These are phyloP conservation scores for Candida pseudoviswanathii DNA, from an alignment of 1,139 yeast genomes.

Conservation along the genomic window DNA sequence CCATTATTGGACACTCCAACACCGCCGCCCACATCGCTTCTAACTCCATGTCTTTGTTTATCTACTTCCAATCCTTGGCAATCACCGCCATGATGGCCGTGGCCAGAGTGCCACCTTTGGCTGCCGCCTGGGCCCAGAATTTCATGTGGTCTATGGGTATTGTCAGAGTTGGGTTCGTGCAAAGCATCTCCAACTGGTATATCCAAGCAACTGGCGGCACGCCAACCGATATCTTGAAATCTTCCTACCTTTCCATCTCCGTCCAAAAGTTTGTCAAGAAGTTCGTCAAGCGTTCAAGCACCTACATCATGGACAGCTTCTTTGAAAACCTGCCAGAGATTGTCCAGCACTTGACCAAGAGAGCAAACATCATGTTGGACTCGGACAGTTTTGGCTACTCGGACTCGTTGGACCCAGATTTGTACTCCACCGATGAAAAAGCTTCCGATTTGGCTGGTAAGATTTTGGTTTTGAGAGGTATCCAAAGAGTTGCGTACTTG, in stretches of 20 bases:
- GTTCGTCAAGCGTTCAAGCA: constrained; percentile 20
- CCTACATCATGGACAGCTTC: constrained; percentile 16
- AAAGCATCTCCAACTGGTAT: constrained; percentile 88
- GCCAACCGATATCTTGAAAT: constrained; percentile 69
- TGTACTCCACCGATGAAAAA: constrained; percentile 76
- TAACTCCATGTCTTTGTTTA: constrained; percentile 87
- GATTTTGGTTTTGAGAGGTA: constrained; percentile 83
- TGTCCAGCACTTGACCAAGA: constrained; percentile 7
- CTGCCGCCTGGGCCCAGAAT: constrained; percentile 98
- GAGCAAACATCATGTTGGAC: constrained; percentile 29
- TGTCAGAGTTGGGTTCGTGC: constrained; percentile 79
- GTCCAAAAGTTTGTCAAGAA: constrained; percentile 51
- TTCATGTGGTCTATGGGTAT: constrained; percentile 97
- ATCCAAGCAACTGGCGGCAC: constrained; percentile 94
- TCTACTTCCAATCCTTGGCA: constrained; percentile 92
- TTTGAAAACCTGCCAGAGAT: constrained; percentile 14
- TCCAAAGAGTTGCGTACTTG: constrained; percentile 85
- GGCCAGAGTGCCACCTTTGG: constrained; percentile 89
- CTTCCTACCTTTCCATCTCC: constrained; percentile 65
- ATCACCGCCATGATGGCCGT: constrained; percentile 97
- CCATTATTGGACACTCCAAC: constrained; percentile 84
- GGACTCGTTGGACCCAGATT: constrained; percentile 49
- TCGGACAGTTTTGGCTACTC: constrained; percentile 45
- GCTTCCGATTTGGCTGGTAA: constrained; percentile 56
- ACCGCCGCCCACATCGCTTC: constrained; percentile 98